Evolutionary conservation across 2,329 filamentous ascomycete species (phyloP), one percentile per base, ranked within the genome.

Genomic region (Paracoccidioides brasiliensis): DNA sequence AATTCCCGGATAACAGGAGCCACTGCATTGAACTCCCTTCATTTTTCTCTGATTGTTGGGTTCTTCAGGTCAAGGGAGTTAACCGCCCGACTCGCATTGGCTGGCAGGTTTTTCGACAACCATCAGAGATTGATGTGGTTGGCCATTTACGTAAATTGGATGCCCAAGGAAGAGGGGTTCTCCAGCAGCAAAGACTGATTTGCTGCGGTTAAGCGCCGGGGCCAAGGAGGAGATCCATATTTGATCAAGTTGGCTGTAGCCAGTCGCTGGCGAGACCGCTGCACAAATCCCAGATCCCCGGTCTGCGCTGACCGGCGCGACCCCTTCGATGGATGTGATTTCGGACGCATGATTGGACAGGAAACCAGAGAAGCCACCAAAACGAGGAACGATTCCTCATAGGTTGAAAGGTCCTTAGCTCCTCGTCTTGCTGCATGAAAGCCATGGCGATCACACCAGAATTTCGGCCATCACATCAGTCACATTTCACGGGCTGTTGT

Each of bases 161-260:
- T 22, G 22, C 22, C 22, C 22, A 22, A 22, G 22, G 22, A 9
- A 28, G 38, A 42, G 44, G 22, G 38, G 53, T 42, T 37, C 53
- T 12, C 7, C 15, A 4, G 12, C 49, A 12, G 41, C 42, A 46
- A 30, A 46, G 22, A 42, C 48, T 59, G 57, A 59, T 59, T 59
- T 59, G 55, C 50, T 55, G 55, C 22, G 41, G 35, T 48, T 59
- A 59, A 57, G 57, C 57, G 57, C 57, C 49, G 35, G 44, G 42
- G 50, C 53, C 53, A 15, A 1, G 10, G 37, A 15, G 6, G 51
- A 28, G 22, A 22, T 22, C 22, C 32, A 14, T 32, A 4, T 6
- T 41, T 2, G n/a, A 9, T 30, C 15, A 51, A 10, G 15, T 10
- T 9, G 37, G 4, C 6, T 40, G 49, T 10, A 51, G 49, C 49